Base-by-base conservation (phyloP, 495 filamentous ascomycete genomes). In the Penicillium herquei region DNA sequence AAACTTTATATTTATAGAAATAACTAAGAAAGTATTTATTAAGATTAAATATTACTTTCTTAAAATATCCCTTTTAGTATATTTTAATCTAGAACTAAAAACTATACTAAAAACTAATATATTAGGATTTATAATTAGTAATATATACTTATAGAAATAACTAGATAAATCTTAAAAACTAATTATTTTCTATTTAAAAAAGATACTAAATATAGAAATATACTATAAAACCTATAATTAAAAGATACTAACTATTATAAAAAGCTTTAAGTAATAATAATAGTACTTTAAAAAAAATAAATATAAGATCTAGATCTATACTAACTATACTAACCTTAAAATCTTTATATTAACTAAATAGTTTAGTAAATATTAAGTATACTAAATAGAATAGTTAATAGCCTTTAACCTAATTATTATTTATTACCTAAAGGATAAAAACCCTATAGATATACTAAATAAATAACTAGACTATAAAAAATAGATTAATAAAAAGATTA, bases 371-470 rank as follows among this genome's bases (percentile, higher is more conserved):
- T 45, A 45, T 18, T 45, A 45, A 45, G 12, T 12, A 18, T 18
- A 26, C 3, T 45, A 45, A 12, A 45, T 6, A 18, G 26, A 45
- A 45, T n/a, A n/a, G n/a, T n/a, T n/a, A n/a, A n/a, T n/a, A n/a
- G n/a, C n/a, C n/a, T n/a, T n/a, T n/a, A n/a, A n/a, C n/a, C n/a
- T 12, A 18, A 17, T 21, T 45, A 45, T 45, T 26, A 11, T 3
- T 18, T 18, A 18, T 18, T 45, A 45, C 17, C 21, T 45, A 18
- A 18, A 3, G 17, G 21, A 45, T 45, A 45, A 45, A 26, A 18
- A 45, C 21, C 26, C 17, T 45, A 45, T 45, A 45, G 42, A 45
- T 45, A 45, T 45, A 45, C 17, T 45, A 18, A 45, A 12, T 26
- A 4, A 26, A 45, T 18, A 45, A 18, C 17, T 45, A 45, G 42